Conservation (phyloP, 495 filamentous ascomycete genomes). For the Aspergillus nidulans region DNA sequence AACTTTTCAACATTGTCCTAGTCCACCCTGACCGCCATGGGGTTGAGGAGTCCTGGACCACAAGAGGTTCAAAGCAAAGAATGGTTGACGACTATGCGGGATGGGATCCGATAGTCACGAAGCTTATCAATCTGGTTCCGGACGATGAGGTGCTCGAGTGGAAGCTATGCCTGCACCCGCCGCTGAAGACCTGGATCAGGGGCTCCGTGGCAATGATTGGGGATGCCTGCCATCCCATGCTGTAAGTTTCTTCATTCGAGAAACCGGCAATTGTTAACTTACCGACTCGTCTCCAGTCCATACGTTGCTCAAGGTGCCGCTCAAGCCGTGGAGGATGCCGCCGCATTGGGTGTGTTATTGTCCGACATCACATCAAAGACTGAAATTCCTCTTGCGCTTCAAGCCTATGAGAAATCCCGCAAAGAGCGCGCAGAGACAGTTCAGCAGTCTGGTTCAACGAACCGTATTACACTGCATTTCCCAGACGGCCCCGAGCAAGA, state of each 20-base stretch:
- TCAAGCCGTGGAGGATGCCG: conserved; percentile 52
- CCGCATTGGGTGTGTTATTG: conserved; percentile 47
- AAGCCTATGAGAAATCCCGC: conserved; percentile 46
- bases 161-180: conserved; percentile 56
- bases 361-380: conserved; percentile 31
- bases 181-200: conserved; percentile 53
- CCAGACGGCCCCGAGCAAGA: conserved; percentile 49
- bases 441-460: conserved; percentile 46
- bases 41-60: conserved; percentile 42
- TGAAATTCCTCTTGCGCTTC: conserved; percentile 40
- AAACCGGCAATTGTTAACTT: neutral
- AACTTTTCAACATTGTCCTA: conserved; percentile 42
- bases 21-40: conserved; percentile 35
- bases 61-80: conserved; percentile 36
- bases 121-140: conserved; percentile 33
- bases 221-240: conserved; percentile 66
- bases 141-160: conserved; percentile 59
- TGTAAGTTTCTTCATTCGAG: conserved; percentile 26
- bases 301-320: conserved; percentile 51
- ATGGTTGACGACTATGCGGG: conserved; percentile 39
- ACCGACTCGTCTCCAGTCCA: conserved; percentile 20
- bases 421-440: conserved; percentile 47
- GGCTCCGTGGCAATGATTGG: conserved; percentile 60
- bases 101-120: conserved; percentile 32
- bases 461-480: conserved; percentile 50